Evolutionary conservation across 441 rosid species (phyloP).

Genomic region (Pelargonium cotyledonis): DNA sequence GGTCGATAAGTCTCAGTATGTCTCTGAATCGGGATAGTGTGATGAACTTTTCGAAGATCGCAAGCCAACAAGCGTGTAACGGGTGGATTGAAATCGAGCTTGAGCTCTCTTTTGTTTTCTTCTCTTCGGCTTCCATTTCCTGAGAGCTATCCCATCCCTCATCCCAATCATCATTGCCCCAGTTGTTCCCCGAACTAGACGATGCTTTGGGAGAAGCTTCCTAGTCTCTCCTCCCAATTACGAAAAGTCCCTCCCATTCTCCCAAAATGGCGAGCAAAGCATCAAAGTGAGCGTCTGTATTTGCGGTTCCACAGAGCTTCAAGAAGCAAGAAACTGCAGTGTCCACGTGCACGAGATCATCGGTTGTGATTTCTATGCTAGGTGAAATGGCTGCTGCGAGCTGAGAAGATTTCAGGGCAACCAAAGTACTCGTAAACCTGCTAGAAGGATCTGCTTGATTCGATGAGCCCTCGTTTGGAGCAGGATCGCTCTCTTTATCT

Average conservation of each 20-base stretch:
- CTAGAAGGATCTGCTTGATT: conserved; percentile 52
- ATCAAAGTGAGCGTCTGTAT: conserved; percentile 41
- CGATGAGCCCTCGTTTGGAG: conserved; percentile 30
- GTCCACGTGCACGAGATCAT: conserved; percentile 53
- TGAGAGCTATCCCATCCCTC: conserved; percentile 99
- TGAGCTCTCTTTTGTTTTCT: conserved; percentile 34
- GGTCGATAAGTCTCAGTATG: conserved; percentile 54
- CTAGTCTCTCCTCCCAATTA: conserved; percentile 33
- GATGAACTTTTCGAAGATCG: conserved; percentile 45
- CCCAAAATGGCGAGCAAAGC: conserved; percentile 66
- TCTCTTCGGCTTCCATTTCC: conserved; percentile 53
- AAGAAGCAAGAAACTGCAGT: conserved; percentile 65
- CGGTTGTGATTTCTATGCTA: conserved; percentile 59
- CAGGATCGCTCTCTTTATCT: conserved; percentile 36
- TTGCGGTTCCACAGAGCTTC: conserved; percentile 54
- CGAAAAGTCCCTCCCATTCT: conserved; percentile 90
- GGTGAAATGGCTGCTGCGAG: conserved; percentile 59
- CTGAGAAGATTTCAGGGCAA: conserved; percentile 87
- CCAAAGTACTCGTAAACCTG: conserved; percentile 72
- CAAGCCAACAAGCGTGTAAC: conserved; percentile 73
- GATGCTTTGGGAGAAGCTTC: conserved; percentile 34
- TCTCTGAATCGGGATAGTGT: conserved; percentile 33
- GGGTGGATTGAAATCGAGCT: conserved; percentile 47
- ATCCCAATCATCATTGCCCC: conserved; percentile 83
- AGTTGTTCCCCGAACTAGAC: conserved; percentile 43